Evolutionary conservation across 2,329 filamentous ascomycete genomes (phyloP).

Genomic region (Alternaria arbusti): DNA sequence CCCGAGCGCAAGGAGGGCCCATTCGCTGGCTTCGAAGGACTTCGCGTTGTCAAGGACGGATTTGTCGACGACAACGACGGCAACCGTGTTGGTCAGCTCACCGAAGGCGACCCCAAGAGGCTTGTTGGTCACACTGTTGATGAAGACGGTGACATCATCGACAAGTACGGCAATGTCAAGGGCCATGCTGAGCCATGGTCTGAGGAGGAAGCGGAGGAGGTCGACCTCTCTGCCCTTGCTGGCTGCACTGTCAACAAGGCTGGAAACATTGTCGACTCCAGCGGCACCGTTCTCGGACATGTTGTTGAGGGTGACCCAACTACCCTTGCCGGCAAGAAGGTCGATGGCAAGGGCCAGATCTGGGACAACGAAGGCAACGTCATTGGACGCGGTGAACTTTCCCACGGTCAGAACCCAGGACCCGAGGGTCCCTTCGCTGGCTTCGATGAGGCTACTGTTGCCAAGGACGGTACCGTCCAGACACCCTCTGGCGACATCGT

Average conservation of each 20-base stretch:
- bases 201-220: slow-evolving; percentile 56
- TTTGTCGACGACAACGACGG: slow-evolving; percentile 80
- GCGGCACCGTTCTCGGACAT: slow-evolving; percentile 64
- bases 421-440: slow-evolving; percentile 66
- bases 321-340: slow-evolving; percentile 65
- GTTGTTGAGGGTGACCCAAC: slow-evolving; percentile 64
- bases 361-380: slow-evolving; percentile 69
- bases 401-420: slow-evolving; percentile 57
- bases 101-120: slow-evolving; percentile 73
- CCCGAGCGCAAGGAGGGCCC: slow-evolving; percentile 67
- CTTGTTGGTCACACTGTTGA: slow-evolving; percentile 78
- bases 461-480: slow-evolving; percentile 64
- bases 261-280: slow-evolving; percentile 66
- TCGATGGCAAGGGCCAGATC: slow-evolving; percentile 67
- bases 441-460: slow-evolving; percentile 63
- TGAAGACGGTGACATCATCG: slow-evolving; percentile 81
- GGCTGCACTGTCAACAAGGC: slow-evolving; percentile 69
- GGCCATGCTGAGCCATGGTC: slow-evolving; percentile 65
- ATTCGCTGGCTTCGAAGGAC: slow-evolving; percentile 70
- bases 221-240: slow-evolving; percentile 65
- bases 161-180: slow-evolving; percentile 72
- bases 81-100: slow-evolving; percentile 74
- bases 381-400: slow-evolving; percentile 64
- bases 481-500: slow-evolving; percentile 55
- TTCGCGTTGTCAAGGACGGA: slow-evolving; percentile 72